Conservation (phyloP, 2,329 filamentous ascomycete genomes). For the Aspergillus calidoustus region DNA sequence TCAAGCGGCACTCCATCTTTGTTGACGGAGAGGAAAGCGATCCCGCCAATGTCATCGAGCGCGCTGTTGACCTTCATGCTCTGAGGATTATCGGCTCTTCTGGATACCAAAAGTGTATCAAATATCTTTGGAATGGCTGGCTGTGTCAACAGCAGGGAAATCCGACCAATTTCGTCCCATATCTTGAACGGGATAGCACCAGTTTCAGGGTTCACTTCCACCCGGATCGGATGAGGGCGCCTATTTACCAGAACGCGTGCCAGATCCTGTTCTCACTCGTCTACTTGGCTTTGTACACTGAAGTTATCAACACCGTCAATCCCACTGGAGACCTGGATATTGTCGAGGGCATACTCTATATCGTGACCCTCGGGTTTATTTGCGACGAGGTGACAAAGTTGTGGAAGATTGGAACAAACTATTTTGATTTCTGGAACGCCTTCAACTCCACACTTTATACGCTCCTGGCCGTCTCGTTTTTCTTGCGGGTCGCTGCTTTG, state of each 20-base stretch:
- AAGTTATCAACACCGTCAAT: conserved; percentile 94
- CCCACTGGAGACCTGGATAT: conserved; percentile 78
- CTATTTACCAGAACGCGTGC: conserved; percentile 87
- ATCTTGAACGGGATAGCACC: conserved; percentile 78
- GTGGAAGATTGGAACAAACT: conserved; percentile 90
- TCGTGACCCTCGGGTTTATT: conserved; percentile 90
- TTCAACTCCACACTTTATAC: conserved; percentile 87
- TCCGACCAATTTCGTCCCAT: conserved; percentile 85
- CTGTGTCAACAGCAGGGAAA: conserved; percentile 94
- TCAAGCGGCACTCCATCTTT: conserved; percentile 86
- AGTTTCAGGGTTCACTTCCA: conserved; percentile 83
- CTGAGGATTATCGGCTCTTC: conserved; percentile 86
- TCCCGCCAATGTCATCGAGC: conserved; percentile 88
- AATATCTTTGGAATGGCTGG: conserved; percentile 93
- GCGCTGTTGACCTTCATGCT: conserved; percentile 90
- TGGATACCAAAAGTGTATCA: conserved; percentile 94
- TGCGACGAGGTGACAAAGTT: conserved; percentile 87
- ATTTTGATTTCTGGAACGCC: conserved; percentile 95
- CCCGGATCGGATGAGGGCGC: conserved; percentile 91
- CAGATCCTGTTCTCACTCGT: conserved; percentile 84
- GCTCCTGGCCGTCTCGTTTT: conserved; percentile 76
- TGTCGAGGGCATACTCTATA: conserved; percentile 81
- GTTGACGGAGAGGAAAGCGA: conserved; percentile 71
- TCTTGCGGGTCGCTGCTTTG: conserved; percentile 78
- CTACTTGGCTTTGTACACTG: conserved; percentile 84